phyloP scores from a whole-genome alignment of 1,139 yeast species.

The Sugiyamaella castrensis region DNA sequence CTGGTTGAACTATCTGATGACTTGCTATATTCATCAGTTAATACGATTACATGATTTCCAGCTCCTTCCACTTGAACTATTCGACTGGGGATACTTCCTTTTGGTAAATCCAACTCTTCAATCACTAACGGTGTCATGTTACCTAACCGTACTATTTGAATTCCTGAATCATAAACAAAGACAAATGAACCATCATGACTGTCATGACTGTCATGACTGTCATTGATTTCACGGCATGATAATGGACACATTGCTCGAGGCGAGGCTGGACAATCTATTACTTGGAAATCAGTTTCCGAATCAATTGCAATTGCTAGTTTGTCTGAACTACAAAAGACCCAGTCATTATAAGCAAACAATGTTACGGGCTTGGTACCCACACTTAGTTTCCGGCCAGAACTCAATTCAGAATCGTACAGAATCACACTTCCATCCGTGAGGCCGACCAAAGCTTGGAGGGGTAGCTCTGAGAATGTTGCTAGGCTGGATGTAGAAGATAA shows the following conservation, averaged over 20 bases:
- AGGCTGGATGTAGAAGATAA: background rate
- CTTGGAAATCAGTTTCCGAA: slow-evolving; percentile 7
- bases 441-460: slow-evolving; percentile 4
- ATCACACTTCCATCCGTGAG: slow-evolving; percentile 8
- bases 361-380: slow-evolving; percentile 7
- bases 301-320: slow-evolving; percentile 7
- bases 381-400: background rate
- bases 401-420: background rate
- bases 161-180: slow-evolving; percentile 4
- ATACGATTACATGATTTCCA: background rate
- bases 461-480: background rate
- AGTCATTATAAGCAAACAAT: background rate
- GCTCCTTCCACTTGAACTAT: background rate
- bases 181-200: slow-evolving; percentile 2
- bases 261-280: background rate
- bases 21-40: background rate
- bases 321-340: slow-evolving; percentile 8
- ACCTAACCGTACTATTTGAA: slow-evolving; percentile 1
- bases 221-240: background rate
- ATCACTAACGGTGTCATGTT: slow-evolving; percentile 5
- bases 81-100: background rate
- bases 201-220: background rate
- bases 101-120: slow-evolving; percentile 1
- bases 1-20: no score
- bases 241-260: slow-evolving; percentile 1